Conservation (phyloP, 352 stramenopile genomes). For the Globisporangium spiculum region DNA sequence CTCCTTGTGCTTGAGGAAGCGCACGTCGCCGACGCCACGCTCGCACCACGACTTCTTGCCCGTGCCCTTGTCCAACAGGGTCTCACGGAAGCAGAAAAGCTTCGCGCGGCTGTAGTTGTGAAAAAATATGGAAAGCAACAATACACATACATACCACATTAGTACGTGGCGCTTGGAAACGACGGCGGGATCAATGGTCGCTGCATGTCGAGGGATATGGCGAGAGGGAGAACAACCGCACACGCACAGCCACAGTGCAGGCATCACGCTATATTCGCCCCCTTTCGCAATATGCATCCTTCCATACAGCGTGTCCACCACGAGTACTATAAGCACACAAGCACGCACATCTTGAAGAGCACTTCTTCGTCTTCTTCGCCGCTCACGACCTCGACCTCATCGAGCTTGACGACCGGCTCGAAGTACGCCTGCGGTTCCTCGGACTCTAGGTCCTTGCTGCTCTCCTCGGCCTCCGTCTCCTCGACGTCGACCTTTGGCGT, state of each 20-base stretch:
- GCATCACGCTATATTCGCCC: not conserved
- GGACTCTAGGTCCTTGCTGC: conserved; percentile 61
- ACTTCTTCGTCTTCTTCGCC: conserved; percentile 98
- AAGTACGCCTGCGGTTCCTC: conserved; percentile 89
- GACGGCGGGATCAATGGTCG: not conserved
- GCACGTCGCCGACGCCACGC: conserved; percentile 94
- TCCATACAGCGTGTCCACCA: not conserved
- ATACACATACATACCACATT: not conserved
- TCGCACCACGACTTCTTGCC: conserved; percentile 98
- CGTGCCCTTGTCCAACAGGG: conserved; percentile 96
- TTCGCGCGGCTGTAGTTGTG: conserved; percentile 85
- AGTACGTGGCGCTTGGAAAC: not conserved
- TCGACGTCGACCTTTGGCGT: conserved; percentile 55
- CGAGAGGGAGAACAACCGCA: not conserved
- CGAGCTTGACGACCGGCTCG: conserved; percentile 85
- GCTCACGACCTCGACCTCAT: conserved; percentile 95
- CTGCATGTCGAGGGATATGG: not conserved
- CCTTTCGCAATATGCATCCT: not conserved
- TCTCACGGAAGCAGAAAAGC: conserved; percentile 97
- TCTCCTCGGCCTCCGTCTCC: conserved; percentile 43
- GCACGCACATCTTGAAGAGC: conserved; percentile 86
- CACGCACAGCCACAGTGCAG: not conserved
- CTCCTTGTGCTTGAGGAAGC: conserved; percentile 97
- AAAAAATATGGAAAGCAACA: not conserved
- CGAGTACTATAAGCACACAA: not conserved